Percentiles rank a stretch among this genome's conserved stretches.
phyloP scores from a whole-genome alignment of 768 basidiomycete species.

The Mycena filopes region DNA sequence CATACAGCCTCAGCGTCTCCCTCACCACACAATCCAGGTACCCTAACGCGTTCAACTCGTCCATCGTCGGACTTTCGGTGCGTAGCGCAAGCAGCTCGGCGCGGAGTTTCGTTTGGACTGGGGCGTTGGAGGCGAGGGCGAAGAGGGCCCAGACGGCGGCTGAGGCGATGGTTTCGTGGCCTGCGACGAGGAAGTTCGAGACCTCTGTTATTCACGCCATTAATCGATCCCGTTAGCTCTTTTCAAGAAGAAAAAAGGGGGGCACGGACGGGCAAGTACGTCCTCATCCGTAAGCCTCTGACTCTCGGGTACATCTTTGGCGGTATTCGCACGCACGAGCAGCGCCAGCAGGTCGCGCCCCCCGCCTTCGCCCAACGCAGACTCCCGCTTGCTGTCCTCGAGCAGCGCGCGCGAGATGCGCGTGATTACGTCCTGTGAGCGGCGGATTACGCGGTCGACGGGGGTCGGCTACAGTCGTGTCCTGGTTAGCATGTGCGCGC shows the following conservation, averaged over 20 bases:
- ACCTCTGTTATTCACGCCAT: too few species aligned
- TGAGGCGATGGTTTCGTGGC: slow-evolving; percentile 64
- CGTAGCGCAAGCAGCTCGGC: slow-evolving; percentile 62
- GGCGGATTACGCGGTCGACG: slow-evolving; percentile 37
- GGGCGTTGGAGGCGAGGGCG: slow-evolving; percentile 57
- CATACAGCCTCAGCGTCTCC: slow-evolving; percentile 5
- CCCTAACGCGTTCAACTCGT: slow-evolving; percentile 69
- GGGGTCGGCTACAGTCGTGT: slow-evolving; percentile 40
- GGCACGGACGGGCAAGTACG: slow-evolving; percentile 59
- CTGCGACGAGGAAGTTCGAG: slow-evolving; percentile 68
- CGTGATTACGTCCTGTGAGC: slow-evolving; percentile 50
- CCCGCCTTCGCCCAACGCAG: slow-evolving; percentile 43
- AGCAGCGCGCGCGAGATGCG: slow-evolving; percentile 63
- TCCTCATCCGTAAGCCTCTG: slow-evolving; percentile 71
- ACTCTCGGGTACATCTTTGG: slow-evolving; percentile 61
- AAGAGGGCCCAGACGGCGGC: slow-evolving; percentile 68
- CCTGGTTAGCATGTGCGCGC: too few species aligned
- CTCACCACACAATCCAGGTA: slow-evolving; percentile 64
- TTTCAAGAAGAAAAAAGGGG: background rate
- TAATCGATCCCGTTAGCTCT: background rate
- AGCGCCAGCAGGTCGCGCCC: slow-evolving; percentile 66
- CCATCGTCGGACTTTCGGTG: slow-evolving; percentile 73
- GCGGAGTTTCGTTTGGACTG: slow-evolving; percentile 64
- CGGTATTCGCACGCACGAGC: slow-evolving; percentile 71
- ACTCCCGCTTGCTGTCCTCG: slow-evolving; percentile 56